Percentiles rank a stretch among this genome's conserved stretches.
phyloP scores from a whole-genome alignment of 371 early-diverging fungal genomes.

The Mortierella sp. region DNA sequence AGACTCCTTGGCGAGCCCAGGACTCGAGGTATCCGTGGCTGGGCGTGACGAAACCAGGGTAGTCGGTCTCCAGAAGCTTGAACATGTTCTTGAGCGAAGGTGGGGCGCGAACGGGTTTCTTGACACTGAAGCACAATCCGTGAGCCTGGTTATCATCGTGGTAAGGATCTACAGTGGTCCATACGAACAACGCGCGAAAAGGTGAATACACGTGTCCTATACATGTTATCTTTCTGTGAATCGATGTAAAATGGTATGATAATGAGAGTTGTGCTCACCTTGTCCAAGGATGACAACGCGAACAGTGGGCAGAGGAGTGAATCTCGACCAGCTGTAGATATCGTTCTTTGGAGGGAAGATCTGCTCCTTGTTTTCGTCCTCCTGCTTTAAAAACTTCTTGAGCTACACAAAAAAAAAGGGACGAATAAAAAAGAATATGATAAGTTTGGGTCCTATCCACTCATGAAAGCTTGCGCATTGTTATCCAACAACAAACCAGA shows the following conservation, averaged over 20 bases:
- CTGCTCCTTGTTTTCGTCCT: slow-evolving; percentile 59
- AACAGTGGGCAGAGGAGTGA: slow-evolving; percentile 74
- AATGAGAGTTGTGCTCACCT: slow-evolving; percentile 60
- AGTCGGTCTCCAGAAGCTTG: slow-evolving; percentile 83
- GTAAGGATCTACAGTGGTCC: slow-evolving; percentile 89
- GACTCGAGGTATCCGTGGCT: slow-evolving; percentile 80
- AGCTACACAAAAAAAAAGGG: slow-evolving; percentile 61
- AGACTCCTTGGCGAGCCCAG: slow-evolving; percentile 95
- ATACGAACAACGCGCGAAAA: neutral
- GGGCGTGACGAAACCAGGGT: slow-evolving; percentile 73
- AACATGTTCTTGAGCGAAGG: slow-evolving; percentile 97
- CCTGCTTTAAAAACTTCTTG: slow-evolving; percentile 79
- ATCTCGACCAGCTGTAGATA: slow-evolving; percentile 88
- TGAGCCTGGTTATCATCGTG: slow-evolving; percentile 95
- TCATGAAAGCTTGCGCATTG: neutral
- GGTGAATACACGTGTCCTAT: neutral
- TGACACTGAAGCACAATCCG: slow-evolving; percentile 93
- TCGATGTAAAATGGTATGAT: neutral
- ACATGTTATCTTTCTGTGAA: neutral
- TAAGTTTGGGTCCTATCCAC: neutral
- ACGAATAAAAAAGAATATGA: neutral
- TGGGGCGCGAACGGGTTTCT: slow-evolving; percentile 81
- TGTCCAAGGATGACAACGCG: slow-evolving; percentile 94
- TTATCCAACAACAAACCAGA: neutral
- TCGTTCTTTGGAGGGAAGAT: slow-evolving; percentile 84